Evolutionary conservation across 441 rosid genomes (phyloP), one percentile per base, ranked within the genome.

Genomic region (Eruca vesicaria): DNA sequence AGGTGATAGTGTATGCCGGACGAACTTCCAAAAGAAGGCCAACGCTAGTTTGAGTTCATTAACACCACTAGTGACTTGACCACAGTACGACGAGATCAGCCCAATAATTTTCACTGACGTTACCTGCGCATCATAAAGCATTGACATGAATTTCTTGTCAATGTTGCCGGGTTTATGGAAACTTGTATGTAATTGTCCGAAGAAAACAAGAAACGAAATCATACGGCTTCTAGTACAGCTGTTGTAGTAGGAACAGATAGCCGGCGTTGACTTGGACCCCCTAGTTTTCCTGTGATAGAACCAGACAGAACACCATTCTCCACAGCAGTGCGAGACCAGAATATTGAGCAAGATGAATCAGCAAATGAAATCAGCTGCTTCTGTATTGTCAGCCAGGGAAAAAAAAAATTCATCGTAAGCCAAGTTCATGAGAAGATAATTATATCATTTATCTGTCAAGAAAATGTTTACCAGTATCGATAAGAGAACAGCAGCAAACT

Each of bases 211-310:
- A 55, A 10, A 75, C 66, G 29, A 71, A 63, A 80, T 48, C 83
- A 80, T 93, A 93, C 99, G 77, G 98, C 93, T 87, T 88, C 89
- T 80, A 96, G 80, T 68, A 90, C 95, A 73, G 84, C 78, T 72
- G 96, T 83, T 58, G 96, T 85, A 68, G 83, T 83, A 64, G 87
- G 84, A 76, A 83, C 75, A 21, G 97, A 83, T 81, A 96, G 80
- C 58, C 99, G 90, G 8, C 98, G 96, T 83, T 91, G 99, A 90
- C 98, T 96, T 65, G 94, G 99, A 38, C 99, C 99, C 59, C 97
- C 99, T 71, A 96, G 92, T 82, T 85, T 93, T 80, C 99, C 99
- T 73, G 71, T 84, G 35, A 96, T 87, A 62, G 97, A 85, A 79
- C 90, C 72, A 72, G 98, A 92, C 62, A 96, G 82, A 74, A 72